A percentile compares a stretch with the other conserved stretches of the same genome.
phyloP scores from a whole-genome alignment of 306 rosid species.

The Alnus glutinosa region DNA sequence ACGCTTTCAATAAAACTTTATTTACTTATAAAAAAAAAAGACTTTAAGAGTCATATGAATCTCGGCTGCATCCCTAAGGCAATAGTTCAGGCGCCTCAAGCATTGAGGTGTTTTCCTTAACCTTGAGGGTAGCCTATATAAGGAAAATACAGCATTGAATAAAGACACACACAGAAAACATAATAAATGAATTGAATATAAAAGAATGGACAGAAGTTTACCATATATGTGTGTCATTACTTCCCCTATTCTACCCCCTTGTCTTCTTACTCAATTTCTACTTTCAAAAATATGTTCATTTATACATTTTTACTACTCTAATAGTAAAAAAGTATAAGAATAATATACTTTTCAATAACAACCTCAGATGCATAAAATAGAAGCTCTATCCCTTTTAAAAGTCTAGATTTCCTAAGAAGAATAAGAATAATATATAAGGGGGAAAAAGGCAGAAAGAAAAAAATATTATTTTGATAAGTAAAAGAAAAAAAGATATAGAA shows the following conservation, averaged over 20 bases:
- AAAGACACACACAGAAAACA: background rate
- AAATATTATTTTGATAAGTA: background rate
- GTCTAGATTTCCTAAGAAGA: background rate
- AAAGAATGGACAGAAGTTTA: background rate
- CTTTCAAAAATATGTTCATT: background rate
- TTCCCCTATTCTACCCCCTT: background rate
- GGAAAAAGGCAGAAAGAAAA: background rate
- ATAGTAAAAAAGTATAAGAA: background rate
- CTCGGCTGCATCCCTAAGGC: background rate
- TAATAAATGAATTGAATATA: background rate
- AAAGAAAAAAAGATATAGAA: background rate
- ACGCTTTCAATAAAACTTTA: too few relatives aligned
- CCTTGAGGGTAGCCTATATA: background rate
- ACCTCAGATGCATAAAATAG: background rate
- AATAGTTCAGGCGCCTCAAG: background rate
- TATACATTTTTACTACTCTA: background rate
- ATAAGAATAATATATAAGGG: background rate
- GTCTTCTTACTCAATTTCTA: background rate
- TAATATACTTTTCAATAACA: background rate
- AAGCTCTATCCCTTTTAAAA: background rate
- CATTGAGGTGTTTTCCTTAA: slow-evolving; percentile 4
- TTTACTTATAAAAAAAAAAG: too few relatives aligned
- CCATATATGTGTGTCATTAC: background rate
- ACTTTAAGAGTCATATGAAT: background rate
- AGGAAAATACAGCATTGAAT: slow-evolving; percentile 8